phyloP scores from a whole-genome alignment of 192 early-diverging fungal genomes.

The Backusella australiensis region DNA sequence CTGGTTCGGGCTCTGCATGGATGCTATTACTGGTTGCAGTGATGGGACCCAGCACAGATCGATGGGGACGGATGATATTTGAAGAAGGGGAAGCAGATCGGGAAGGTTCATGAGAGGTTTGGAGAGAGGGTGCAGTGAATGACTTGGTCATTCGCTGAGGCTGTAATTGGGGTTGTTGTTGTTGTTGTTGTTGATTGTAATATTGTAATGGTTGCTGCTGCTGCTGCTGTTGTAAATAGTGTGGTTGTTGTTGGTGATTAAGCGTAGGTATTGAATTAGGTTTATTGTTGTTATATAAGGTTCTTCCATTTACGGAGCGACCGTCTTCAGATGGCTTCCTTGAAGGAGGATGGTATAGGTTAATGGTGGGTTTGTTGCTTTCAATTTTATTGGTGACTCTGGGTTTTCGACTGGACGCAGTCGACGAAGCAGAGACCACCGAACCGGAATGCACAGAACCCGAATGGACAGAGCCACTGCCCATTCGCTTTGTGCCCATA shows the following conservation, averaged over 20 bases:
- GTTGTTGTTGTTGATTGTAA: background rate
- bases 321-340: constrained; percentile 4
- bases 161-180: background rate
- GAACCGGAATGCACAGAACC: background rate
- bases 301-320: background rate
- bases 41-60: constrained; percentile 9
- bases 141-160: constrained; percentile 1
- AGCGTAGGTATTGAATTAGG: background rate
- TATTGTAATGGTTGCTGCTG: background rate
- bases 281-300: background rate
- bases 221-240: constrained; percentile 3
- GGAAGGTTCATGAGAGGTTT: background rate
- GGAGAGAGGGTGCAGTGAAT: background rate
- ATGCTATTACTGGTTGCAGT: background rate
- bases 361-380: constrained; percentile 1
- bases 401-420: background rate
- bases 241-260: background rate
- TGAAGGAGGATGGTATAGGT: constrained; percentile 12
- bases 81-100: background rate
- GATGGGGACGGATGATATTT: background rate
- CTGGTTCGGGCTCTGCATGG: background rate
- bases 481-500: background rate
- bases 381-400: constrained; percentile 1
- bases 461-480: background rate
- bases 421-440: background rate